Evolutionary conservation across 2,329 filamentous ascomycete genomes (phyloP), one percentile per base, ranked within the genome.

Genomic region (Bipolaris zeicola): DNA sequence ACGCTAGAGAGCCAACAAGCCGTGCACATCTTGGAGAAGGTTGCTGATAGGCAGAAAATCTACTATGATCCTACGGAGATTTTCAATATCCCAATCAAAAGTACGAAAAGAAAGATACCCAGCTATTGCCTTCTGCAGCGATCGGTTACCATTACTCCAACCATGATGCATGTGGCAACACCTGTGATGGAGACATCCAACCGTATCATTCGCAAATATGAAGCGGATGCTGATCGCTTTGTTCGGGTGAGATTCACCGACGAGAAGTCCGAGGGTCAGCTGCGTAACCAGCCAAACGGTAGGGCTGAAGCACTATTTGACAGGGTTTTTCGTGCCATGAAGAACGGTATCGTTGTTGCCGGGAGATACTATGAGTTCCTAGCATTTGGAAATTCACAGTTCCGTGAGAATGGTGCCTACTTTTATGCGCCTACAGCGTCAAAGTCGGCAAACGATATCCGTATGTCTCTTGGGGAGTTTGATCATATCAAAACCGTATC

Each of bases 331-430:
- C 83, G 89, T 45, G 85, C 89, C 0, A 79, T 98, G 69, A 82
- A 79, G 42, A 85, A 95, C 52, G 95, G 95, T 0, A 94, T 99
- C 62, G 81, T 81, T 0, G 87, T 99, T 47, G 95, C 91, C 4
- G 90, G 89, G 61, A 87, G 91, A 6, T 85, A 86, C 56, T 99
- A 92, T 74, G 85, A 94, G 64, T 98, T 98, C 62, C 84, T 99
- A 24, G 95, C 94, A 0, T 97, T 93, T 77, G 94, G 95, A 0
- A 98, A 95, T 74, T 97, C 95, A 0, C 95, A 99, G 67, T 90
- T 99, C 57, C 86, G 94, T 49, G 93, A 98, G 70, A 88, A 94
- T 64, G 90, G 93, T 0, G 93, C 91, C 0, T 98, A 95, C 70
- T 97, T 99, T 76, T 98, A 98, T 73, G 89, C 91, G 4, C 85